Evolutionary conservation across 345 rosid species (phyloP).

Genomic region (Pelargonium nanum): DNA sequence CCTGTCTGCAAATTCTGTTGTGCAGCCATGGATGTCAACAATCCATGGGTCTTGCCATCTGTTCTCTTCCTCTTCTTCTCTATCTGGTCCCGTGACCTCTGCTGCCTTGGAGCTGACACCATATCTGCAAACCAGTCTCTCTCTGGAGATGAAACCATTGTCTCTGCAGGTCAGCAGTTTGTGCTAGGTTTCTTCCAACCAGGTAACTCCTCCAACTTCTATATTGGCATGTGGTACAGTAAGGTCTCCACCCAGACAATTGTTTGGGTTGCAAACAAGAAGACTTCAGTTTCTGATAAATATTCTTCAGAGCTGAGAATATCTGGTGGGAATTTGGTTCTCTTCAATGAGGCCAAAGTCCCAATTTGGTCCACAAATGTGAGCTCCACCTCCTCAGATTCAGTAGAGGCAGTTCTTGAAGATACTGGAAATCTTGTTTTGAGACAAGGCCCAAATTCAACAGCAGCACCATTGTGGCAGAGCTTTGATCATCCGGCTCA

Average conservation of each 20-base stretch:
- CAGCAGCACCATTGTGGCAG: conserved; percentile 40
- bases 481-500: conserved; percentile 55
- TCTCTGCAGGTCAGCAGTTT: conserved; percentile 38
- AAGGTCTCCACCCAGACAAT: conserved; percentile 20
- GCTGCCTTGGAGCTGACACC: conserved; percentile 29
- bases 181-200: conserved; percentile 61
- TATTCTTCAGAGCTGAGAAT: conserved; percentile 37
- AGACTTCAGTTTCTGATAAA: conserved; percentile 37
- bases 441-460: conserved; percentile 18
- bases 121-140: conserved; percentile 40
- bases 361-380: conserved; percentile 60
- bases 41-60: conserved; percentile 17
- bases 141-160: conserved; percentile 50
- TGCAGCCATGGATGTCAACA: conserved; percentile 20
- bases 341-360: conserved; percentile 35
- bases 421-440: conserved; percentile 60
- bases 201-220: conserved; percentile 43
- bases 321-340: conserved; percentile 52
- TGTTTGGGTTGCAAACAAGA: conserved; percentile 81
- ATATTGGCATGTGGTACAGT: conserved; percentile 62
- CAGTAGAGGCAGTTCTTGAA: conserved; percentile 35
- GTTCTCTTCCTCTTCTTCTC: conserved; percentile 21
- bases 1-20: background rate
- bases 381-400: conserved; percentile 19
- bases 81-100: conserved; percentile 18